These are phyloP conservation scores for Graphilbum sp. DNA, from an alignment of 2,329 filamentous ascomycete species.

Conservation along the genomic window DNA sequence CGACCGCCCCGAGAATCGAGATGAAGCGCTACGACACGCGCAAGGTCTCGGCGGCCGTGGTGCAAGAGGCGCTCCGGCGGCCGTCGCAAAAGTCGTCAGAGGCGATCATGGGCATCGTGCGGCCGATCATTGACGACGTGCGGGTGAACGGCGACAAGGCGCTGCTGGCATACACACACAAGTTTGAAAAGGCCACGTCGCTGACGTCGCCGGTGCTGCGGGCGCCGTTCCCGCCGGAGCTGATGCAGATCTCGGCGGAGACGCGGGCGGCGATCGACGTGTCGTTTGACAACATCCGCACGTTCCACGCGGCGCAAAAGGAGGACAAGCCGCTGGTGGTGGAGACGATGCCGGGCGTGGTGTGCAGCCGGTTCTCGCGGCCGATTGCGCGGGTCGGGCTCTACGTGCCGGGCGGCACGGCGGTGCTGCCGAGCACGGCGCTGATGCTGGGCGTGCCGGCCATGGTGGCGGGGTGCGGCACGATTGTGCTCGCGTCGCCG, in stretches of 20 bases:
- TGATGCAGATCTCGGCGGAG: constrained; percentile 75
- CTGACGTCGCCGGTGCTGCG: constrained; percentile 77
- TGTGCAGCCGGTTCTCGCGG: constrained; percentile 82
- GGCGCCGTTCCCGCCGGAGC: constrained; percentile 67
- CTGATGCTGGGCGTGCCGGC: constrained; percentile 97
- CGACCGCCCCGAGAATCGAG: constrained; percentile 37
- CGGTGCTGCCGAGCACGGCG: constrained; percentile 90
- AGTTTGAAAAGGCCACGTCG: constrained; percentile 91
- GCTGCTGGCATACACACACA: constrained; percentile 85
- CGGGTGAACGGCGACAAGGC: constrained; percentile 72
- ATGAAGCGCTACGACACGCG: constrained; percentile 69
- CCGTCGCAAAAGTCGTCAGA: constrained; percentile 94
- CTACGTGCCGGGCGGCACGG: constrained; percentile 91
- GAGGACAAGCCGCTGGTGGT: constrained; percentile 69
- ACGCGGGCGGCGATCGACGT: constrained; percentile 85
- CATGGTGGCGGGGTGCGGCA: constrained; percentile 92
- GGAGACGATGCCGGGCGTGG: constrained; percentile 94
- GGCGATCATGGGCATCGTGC: constrained; percentile 77
- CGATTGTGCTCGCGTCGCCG: constrained; percentile 84
- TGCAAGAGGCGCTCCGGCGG: constrained; percentile 63
- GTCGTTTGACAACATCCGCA: constrained; percentile 85
- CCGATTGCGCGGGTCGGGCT: constrained; percentile 93
- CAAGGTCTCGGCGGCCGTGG: constrained; percentile 43
- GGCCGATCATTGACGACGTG: constrained; percentile 81
- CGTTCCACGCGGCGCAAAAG: constrained; percentile 84